Conservation (phyloP, 78 protist genomes). For the Polysphondylium violaceum region DNA sequence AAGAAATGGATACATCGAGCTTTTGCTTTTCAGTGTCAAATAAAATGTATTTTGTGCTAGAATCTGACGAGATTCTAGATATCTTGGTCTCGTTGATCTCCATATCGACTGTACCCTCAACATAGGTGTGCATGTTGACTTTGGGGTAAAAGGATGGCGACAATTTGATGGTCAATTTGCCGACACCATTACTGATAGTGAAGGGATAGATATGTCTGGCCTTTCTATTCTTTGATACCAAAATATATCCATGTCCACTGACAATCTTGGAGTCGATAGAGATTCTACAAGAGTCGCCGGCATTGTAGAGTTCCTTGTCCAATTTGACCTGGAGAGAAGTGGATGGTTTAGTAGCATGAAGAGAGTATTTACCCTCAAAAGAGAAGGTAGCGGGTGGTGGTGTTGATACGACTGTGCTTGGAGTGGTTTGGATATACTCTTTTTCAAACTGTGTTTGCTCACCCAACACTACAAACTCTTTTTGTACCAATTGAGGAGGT, state of each 20-base stretch:
- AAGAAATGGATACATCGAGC: neutral
- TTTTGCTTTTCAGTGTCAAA: neutral
- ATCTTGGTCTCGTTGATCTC: neutral
- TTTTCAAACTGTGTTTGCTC: slow-evolving; percentile 31
- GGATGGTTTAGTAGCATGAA: neutral
- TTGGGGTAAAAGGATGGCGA: neutral
- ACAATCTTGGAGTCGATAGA: neutral
- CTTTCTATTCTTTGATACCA: neutral
- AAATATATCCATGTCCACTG: slow-evolving; percentile 16
- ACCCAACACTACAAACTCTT: slow-evolving; percentile 21
- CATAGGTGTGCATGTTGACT: neutral
- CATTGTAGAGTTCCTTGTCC: neutral
- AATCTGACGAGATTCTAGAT: neutral
- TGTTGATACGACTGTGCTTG: neutral
- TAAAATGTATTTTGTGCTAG: neutral
- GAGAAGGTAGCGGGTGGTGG: neutral
- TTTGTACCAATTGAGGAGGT: neutral
- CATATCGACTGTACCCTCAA: neutral
- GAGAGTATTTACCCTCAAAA: neutral
- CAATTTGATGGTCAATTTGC: neutral
- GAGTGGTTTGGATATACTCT: neutral
- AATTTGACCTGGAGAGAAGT: too few species aligned
- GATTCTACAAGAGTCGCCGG: neutral
- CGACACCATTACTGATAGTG: neutral
- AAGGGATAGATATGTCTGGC: neutral